Evolutionary conservation across 805 yeast species (phyloP).

Genomic region (Kazachstania kunashirensis): DNA sequence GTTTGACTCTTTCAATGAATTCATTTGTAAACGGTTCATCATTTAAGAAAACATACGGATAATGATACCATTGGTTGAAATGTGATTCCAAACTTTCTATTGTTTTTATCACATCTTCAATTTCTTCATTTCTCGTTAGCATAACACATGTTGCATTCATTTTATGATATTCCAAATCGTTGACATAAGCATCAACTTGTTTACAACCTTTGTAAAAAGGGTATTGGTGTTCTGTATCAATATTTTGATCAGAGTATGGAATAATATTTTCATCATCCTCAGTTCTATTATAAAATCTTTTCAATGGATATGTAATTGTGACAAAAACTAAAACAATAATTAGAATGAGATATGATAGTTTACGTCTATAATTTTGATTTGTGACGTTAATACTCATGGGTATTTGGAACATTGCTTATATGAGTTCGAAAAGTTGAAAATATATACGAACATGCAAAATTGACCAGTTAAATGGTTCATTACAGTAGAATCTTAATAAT

Average conservation of each 20-base stretch:
- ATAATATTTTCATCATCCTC: not conserved
- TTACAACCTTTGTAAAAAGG: constrained; percentile 53
- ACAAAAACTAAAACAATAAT: no score
- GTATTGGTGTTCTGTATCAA: constrained; percentile 16
- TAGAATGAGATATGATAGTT: no score
- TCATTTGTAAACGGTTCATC: constrained; percentile 63
- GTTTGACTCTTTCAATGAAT: constrained; percentile 45
- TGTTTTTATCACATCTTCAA: constrained; percentile 62
- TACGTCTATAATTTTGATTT: no score
- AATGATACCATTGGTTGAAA: constrained; percentile 88
- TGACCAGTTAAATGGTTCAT: no score
- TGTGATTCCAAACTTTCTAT: constrained; percentile 73
- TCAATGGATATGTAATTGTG: no score
- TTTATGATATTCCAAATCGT: constrained; percentile 27
- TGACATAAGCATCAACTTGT: constrained; percentile 33
- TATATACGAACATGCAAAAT: no score
- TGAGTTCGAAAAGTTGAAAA: no score
- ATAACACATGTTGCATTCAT: constrained; percentile 83
- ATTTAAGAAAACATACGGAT: constrained; percentile 87
- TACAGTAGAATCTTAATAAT: no score
- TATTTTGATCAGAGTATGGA: constrained; percentile 12
- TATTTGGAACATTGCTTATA: no score
- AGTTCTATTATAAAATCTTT: no score
- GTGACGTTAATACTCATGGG: no score
- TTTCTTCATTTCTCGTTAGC: constrained; percentile 70